phyloP scores from a whole-genome alignment of 208 protist genomes.

The Trypanosoma lewisi region DNA sequence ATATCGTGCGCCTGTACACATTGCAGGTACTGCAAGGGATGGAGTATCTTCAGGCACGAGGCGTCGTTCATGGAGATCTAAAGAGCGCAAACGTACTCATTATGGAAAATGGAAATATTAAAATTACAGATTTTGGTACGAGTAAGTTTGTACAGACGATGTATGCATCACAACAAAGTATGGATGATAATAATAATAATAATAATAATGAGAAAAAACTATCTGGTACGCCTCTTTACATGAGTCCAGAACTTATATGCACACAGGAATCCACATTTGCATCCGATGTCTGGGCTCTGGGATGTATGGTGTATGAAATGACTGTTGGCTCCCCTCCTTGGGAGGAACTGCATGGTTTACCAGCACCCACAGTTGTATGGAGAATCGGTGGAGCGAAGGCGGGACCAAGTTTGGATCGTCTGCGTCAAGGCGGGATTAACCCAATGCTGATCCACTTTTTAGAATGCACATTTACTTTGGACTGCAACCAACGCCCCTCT shows the following conservation, averaged over 20 bases:
- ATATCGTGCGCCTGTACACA: constrained; percentile 82
- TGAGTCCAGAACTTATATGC: constrained; percentile 80
- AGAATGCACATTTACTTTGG: constrained; percentile 42
- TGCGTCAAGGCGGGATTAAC: constrained; percentile 10
- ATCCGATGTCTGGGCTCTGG: constrained; percentile 87
- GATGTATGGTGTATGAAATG: constrained; percentile 90
- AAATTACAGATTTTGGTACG: constrained; percentile 92
- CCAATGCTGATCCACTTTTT: constrained; percentile 64
- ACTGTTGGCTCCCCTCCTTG: constrained; percentile 74
- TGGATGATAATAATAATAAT: no score
- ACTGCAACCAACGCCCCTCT: constrained; percentile 42
- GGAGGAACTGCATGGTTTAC: constrained; percentile 46
- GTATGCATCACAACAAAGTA: not conserved
- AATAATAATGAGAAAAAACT: constrained; percentile 27
- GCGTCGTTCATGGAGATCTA: constrained; percentile 83
- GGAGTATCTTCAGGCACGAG: constrained; percentile 64
- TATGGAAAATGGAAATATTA: constrained; percentile 72
- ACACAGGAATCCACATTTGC: constrained; percentile 57
- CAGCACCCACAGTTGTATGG: constrained; percentile 50
- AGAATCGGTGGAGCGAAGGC: constrained; percentile 44
- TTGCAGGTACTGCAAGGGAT: constrained; percentile 84
- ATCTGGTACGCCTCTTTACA: constrained; percentile 80
- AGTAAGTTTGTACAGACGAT: constrained; percentile 26
- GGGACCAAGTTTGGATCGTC: constrained; percentile 12
- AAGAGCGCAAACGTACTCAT: constrained; percentile 89